Evolutionary conservation across 140 eudicot genomes (phyloP), one percentile per base, ranked within the genome.

Genomic region (Oenanthe javanica): DNA sequence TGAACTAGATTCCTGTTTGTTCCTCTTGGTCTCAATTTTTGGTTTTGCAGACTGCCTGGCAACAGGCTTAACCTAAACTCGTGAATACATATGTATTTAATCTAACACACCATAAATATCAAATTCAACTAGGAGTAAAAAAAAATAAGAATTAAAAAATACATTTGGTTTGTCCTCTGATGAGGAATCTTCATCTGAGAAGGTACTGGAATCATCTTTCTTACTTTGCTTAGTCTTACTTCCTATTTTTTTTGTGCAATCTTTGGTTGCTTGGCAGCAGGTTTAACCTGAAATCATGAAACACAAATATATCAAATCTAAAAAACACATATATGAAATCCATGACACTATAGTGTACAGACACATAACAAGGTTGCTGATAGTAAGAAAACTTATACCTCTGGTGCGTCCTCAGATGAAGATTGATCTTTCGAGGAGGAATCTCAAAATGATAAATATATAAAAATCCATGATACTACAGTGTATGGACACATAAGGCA

Each of bases 11-110:
- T 49, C 50, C 36, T 31, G 36, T 31, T 31, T 31, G 36, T 31
- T 1, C 36, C 36, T 31, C 36, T 31, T 31, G 36, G 36, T 31
- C 36, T 31, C 36, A 31, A 31, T 4, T 31, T 66, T 66, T 12
- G 11, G 12, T 12, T 43, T 76, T 51, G 25, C 66, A 57, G 27
- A n/a, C 21, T 59, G 67, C 31, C 1, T 66, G 18, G 67, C 73
- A 25, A 72, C 42, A 47, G 46, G 59, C 64, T 79, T 79, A 48
- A 72, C 50, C 77, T 80, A 11, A 67, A 45, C 15, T 47, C 7
- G 9, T 6, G 49, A 16, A 52, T 43, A 76, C 31, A 47, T 36
- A n/a, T 77, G 48, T 47, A 16, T 2, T 21, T 12, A 9, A 23
- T 31, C 14, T 9, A 27, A 81, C 43, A 5, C 15, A 36, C 21